These are phyloP conservation scores for Phytopythium oedochilum DNA, from an alignment of 352 stramenopile species.

Conservation along the genomic window DNA sequence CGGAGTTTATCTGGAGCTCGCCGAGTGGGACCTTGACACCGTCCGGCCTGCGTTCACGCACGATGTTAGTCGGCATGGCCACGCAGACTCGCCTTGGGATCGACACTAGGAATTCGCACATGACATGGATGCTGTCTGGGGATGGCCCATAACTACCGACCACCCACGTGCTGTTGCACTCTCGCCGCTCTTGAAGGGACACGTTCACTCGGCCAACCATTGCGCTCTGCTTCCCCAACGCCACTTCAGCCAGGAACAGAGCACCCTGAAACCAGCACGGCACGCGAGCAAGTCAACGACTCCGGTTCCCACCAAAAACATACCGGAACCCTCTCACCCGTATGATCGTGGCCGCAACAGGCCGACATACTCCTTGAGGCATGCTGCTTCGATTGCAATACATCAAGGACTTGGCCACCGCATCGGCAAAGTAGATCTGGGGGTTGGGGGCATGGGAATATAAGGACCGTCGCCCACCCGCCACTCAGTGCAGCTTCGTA, in stretches of 20 bases:
- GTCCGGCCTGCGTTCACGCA: conserved; percentile 11
- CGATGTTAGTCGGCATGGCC: too few relatives aligned
- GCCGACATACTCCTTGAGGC: too few relatives aligned
- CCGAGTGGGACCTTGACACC: conserved; percentile 35
- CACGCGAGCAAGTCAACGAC: not conserved
- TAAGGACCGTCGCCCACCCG: too few relatives aligned
- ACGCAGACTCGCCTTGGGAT: too few relatives aligned
- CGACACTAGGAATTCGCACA: too few relatives aligned
- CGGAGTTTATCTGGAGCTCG: conserved; percentile 7
- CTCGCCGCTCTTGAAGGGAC: conserved; percentile 13
- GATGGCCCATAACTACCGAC: conserved; percentile 18
- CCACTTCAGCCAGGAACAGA: conserved; percentile 35
- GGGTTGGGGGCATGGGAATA: not conserved
- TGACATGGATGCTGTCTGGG: conserved; percentile 16
- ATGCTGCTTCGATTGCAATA: too few relatives aligned
- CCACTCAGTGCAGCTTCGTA: not conserved
- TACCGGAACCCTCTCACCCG: not conserved
- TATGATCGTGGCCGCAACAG: too few relatives aligned
- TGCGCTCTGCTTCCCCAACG: conserved; percentile 22
- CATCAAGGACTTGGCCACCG: conserved; percentile 37
- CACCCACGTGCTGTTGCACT: conserved; percentile 26
- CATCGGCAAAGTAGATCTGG: conserved; percentile 77
- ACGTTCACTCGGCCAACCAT: conserved; percentile 10
- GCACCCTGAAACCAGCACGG: conserved; percentile 11
- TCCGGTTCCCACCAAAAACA: not conserved